Evolutionary conservation across 345 rosid species (phyloP).

Genomic region (Rhizophora apiculata): DNA sequence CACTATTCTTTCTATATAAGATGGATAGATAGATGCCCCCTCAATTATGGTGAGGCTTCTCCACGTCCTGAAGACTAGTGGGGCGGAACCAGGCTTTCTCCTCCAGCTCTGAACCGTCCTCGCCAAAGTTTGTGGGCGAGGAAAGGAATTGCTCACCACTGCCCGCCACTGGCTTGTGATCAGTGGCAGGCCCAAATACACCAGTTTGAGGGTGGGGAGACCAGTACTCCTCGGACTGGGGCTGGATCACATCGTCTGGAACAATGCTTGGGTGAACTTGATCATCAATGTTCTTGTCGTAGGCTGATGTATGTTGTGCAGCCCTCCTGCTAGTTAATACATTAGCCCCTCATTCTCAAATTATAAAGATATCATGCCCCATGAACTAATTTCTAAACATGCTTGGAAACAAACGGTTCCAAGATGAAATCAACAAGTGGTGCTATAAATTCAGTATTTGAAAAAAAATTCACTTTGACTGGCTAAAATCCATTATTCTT

Average conservation of each 20-base stretch:
- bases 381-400: background rate
- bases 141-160: conserved; percentile 14
- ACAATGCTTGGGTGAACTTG: conserved; percentile 45
- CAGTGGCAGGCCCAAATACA: conserved; percentile 73
- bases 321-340: conserved; percentile 36
- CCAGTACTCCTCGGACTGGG: conserved; percentile 76
- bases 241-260: conserved; percentile 66
- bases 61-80: conserved; percentile 77
- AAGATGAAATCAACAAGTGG: too few species aligned
- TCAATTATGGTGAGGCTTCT: conserved; percentile 57
- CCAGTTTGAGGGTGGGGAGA: conserved; percentile 94
- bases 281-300: conserved; percentile 87
- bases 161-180: conserved; percentile 24
- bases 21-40: background rate
- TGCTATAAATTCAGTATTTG: too few species aligned
- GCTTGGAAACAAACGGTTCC: too few species aligned
- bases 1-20: background rate
- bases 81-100: conserved; percentile 97
- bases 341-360: background rate
- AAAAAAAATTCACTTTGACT: too few species aligned
- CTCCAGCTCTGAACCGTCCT: conserved; percentile 42
- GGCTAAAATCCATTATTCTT: too few species aligned
- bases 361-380: background rate
- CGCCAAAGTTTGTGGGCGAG: conserved; percentile 9
- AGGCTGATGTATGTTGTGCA: conserved; percentile 48